Conservation (phyloP, 2,329 filamentous ascomycete genomes). For the Trichoderma semiorbis region DNA sequence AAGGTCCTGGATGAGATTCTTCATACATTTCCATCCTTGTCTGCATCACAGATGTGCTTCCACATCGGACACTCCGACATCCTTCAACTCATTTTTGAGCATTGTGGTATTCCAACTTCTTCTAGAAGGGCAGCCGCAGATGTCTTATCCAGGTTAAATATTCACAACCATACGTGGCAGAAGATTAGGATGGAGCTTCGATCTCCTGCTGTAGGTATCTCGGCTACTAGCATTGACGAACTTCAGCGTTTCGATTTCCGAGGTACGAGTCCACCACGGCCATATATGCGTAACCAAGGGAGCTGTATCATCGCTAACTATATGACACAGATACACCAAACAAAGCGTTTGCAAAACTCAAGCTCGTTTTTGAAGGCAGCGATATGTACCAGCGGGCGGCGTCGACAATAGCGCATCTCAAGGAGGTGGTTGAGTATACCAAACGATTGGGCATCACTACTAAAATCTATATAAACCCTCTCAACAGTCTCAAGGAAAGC, state of each 20-base stretch:
- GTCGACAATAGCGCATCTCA: constrained; percentile 74
- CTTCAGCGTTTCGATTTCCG: constrained; percentile 88
- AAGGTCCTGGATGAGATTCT: constrained; percentile 94
- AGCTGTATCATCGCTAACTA: constrained; percentile 21
- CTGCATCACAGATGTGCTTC: constrained; percentile 74
- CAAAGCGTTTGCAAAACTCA: constrained; percentile 56
- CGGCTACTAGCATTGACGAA: constrained; percentile 87
- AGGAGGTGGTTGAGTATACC: constrained; percentile 71
- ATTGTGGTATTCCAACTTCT: constrained; percentile 71
- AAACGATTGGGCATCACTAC: constrained; percentile 70
- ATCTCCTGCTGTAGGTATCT: constrained; percentile 74
- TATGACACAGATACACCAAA: constrained; percentile 45
- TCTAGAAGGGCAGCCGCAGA: constrained; percentile 74
- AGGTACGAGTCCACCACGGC: constrained; percentile 46
- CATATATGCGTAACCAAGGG: background rate
- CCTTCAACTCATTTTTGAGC: constrained; percentile 83
- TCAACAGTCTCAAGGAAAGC: constrained; percentile 85
- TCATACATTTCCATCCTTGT: constrained; percentile 71
- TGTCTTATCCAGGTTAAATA: constrained; percentile 80
- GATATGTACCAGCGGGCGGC: constrained; percentile 72
- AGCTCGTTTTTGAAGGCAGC: constrained; percentile 58
- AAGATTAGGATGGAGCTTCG: constrained; percentile 80
- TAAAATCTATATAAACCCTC: constrained; percentile 79
- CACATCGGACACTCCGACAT: constrained; percentile 86
- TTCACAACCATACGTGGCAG: constrained; percentile 74